A percentile compares a stretch with the other conserved stretches of the same genome.
These are phyloP conservation scores for Verticillium albo-atrum DNA, from an alignment of 2,329 filamentous ascomycete species.

Conservation along the genomic window DNA sequence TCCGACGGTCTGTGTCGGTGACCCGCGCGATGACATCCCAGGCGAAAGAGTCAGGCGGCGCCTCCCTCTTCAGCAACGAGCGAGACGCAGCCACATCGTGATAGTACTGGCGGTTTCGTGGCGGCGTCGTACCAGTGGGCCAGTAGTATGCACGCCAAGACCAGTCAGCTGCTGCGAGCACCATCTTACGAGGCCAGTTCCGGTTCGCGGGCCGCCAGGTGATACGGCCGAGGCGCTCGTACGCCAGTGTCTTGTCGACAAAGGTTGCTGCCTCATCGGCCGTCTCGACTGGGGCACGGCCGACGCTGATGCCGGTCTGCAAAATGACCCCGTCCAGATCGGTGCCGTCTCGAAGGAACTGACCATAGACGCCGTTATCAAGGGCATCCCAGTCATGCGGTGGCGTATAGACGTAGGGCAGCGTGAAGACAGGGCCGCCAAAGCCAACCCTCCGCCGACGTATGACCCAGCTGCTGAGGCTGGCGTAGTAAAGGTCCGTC, in stretches of 20 bases:
- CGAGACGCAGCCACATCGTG: background rate
- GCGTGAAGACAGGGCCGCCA: background rate
- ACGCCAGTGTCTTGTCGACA: background rate
- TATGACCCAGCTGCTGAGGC: background rate
- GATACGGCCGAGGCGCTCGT: background rate
- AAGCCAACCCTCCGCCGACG: background rate
- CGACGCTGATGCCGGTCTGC: background rate
- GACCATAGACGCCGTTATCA: background rate
- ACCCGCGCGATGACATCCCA: background rate
- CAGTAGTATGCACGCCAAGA: background rate
- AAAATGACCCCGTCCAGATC: background rate
- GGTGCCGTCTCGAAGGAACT: background rate
- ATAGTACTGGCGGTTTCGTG: background rate
- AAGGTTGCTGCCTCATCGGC: background rate
- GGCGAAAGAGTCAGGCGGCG: background rate
- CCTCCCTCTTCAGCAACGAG: background rate
- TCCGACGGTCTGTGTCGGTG: background rate
- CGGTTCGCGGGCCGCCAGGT: background rate
- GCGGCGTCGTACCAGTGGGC: background rate
- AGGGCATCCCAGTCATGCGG: background rate
- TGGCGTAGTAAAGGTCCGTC: background rate
- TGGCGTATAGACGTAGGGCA: background rate
- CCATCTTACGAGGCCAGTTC: background rate
- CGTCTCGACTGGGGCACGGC: background rate
- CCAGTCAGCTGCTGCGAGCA: background rate